These are phyloP conservation scores for Cladochytrium replicatum DNA, from an alignment of 192 early-diverging fungal genomes.

Conservation along the genomic window DNA sequence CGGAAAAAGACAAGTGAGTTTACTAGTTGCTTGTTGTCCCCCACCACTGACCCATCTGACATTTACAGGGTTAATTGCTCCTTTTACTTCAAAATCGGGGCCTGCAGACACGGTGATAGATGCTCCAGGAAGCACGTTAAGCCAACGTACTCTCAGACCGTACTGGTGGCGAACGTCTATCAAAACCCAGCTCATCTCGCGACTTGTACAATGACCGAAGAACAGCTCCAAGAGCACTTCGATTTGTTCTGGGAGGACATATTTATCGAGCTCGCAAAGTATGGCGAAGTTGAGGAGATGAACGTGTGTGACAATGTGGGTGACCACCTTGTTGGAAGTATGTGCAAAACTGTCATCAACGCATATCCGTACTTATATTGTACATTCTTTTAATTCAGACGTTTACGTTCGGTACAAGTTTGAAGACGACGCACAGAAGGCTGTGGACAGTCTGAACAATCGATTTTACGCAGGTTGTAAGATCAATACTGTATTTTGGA, in stretches of 20 bases:
- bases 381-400: conserved; percentile 41
- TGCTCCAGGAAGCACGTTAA: conserved; percentile 96
- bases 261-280: conserved; percentile 90
- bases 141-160: conserved; percentile 90
- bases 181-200: conserved; percentile 71
- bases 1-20: conserved; percentile 97
- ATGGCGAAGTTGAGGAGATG: conserved; percentile 95
- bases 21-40: too few species aligned
- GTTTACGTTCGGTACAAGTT: conserved; percentile 86
- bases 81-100: conserved; percentile 99
- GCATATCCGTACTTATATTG: neutral
- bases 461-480: conserved; percentile 92
- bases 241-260: conserved; percentile 95
- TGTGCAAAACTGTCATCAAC: neutral
- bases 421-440: conserved; percentile 89
- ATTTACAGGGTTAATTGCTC: conserved; percentile 94
- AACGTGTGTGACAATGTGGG: conserved; percentile 97
- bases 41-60: too few species aligned
- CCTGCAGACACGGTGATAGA: conserved; percentile 95
- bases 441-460: conserved; percentile 84
- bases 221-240: conserved; percentile 79
- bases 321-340: conserved; percentile 88
- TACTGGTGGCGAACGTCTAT: conserved; percentile 91
- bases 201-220: conserved; percentile 49
- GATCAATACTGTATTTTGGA: too few species aligned